A percentile compares a stretch with the other conserved stretches of the same genome.
Evolutionary conservation across 1,284 basidiomycete species (phyloP).

Genomic region (Malassezia arunalokei): DNA sequence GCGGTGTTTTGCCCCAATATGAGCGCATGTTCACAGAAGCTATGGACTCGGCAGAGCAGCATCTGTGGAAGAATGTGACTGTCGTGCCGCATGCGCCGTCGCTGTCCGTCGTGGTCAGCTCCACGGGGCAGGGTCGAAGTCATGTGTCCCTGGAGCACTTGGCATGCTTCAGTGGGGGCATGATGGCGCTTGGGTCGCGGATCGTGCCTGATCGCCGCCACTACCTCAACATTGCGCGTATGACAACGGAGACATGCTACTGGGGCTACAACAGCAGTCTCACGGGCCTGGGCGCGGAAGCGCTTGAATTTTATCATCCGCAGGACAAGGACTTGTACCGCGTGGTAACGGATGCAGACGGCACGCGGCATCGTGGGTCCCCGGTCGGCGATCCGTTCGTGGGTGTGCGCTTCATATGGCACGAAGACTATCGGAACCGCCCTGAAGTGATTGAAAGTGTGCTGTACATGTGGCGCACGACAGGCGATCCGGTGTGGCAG

Average conservation of each 20-base stretch:
- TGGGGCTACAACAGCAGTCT: slow-evolving; percentile 48
- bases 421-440: slow-evolving; percentile 38
- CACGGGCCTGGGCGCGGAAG: slow-evolving; percentile 44
- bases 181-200: slow-evolving; percentile 51
- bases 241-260: slow-evolving; percentile 51
- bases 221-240: slow-evolving; percentile 48
- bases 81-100: slow-evolving; percentile 47
- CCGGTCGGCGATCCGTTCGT: slow-evolving; percentile 35
- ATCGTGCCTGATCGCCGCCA: slow-evolving; percentile 46
- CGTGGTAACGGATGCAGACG: slow-evolving; percentile 18
- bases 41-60: slow-evolving; percentile 48
- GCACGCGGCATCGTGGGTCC: slow-evolving; percentile 21
- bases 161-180: slow-evolving; percentile 52
- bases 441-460: slow-evolving; percentile 55
- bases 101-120: slow-evolving; percentile 40
- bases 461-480: slow-evolving; percentile 52
- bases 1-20: slow-evolving; percentile 48
- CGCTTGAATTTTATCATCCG: slow-evolving; percentile 27
- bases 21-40: slow-evolving; percentile 49
- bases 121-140: slow-evolving; percentile 11
- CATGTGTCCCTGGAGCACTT: slow-evolving; percentile 46
- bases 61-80: slow-evolving; percentile 47
- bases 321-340: slow-evolving; percentile 31
- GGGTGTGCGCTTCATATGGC: slow-evolving; percentile 25
- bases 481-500: slow-evolving; percentile 52